A percentile compares a stretch with the other conserved stretches of the same genome.
Conservation (phyloP, 176 grass and related monocot species). For the Musa troglodytarum region DNA sequence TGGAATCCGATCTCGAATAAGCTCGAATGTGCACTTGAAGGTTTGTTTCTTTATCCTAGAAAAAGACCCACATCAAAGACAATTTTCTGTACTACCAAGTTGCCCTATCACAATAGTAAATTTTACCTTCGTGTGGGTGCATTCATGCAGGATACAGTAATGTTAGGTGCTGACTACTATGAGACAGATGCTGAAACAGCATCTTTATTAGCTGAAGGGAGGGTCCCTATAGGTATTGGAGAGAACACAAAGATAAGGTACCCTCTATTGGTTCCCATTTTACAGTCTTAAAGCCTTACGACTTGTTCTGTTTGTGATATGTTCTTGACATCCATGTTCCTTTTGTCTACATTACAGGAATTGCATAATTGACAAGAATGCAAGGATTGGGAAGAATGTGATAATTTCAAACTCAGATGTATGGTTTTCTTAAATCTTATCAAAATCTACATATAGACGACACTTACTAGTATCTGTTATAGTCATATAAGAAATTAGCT, state of each 20-base stretch:
- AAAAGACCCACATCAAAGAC: background rate
- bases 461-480: background rate
- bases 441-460: background rate
- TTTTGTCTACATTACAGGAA: conserved; percentile 35
- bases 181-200: conserved; percentile 67
- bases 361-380: conserved; percentile 93
- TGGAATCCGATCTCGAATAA: conserved; percentile 66
- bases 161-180: conserved; percentile 88
- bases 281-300: background rate
- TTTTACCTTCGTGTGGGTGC: conserved; percentile 1
- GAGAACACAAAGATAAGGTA: conserved; percentile 84
- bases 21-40: conserved; percentile 70
- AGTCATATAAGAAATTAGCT: background rate
- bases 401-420: conserved; percentile 65
- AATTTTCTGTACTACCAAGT: background rate
- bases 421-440: conserved; percentile 13
- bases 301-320: background rate
- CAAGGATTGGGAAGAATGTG: conserved; percentile 75
- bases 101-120: background rate
- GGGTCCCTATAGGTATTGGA: conserved; percentile 76
- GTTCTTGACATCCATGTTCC: background rate
- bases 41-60: conserved; percentile 15
- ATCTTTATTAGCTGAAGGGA: conserved; percentile 46
- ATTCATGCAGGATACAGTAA: conserved; percentile 59
- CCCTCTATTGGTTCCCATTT: conserved; percentile 1